A percentile compares a stretch with the other conserved stretches of the same genome.
These are phyloP conservation scores for Hordeum pubiflorum DNA, from an alignment of 202 grass and related monocot species.

Conservation along the genomic window DNA sequence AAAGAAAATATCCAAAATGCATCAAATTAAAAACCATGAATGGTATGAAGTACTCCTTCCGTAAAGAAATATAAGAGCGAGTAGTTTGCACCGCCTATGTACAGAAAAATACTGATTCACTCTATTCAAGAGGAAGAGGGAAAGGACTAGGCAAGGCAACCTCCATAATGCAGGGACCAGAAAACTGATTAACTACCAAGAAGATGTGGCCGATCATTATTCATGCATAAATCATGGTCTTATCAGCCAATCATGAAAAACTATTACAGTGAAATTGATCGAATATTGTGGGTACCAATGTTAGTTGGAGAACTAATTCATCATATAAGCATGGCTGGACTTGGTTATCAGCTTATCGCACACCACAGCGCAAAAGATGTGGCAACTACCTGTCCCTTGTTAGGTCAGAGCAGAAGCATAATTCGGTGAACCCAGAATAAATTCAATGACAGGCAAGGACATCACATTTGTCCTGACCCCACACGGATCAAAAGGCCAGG, in stretches of 20 bases:
- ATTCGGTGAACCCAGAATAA: slow-evolving; percentile 14
- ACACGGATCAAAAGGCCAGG: background rate
- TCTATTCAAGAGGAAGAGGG: slow-evolving; percentile 10
- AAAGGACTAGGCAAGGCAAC: slow-evolving; percentile 9
- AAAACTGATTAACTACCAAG: slow-evolving; percentile 26
- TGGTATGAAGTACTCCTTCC: background rate
- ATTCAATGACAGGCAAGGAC: background rate
- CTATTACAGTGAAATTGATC: background rate
- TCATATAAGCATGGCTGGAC: background rate
- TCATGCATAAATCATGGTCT: slow-evolving; percentile 3
- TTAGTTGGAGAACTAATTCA: slow-evolving; percentile 20
- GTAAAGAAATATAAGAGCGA: too few relatives aligned
- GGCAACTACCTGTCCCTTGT: slow-evolving; percentile 12
- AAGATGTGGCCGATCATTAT: slow-evolving; percentile 3
- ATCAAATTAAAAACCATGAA: slow-evolving; percentile 5
- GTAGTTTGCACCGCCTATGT: background rate
- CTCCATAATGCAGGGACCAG: slow-evolving; percentile 19
- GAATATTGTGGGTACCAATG: background rate
- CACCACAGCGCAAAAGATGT: background rate
- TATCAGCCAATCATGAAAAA: background rate
- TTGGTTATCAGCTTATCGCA: background rate
- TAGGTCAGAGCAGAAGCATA: background rate
- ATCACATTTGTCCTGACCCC: slow-evolving; percentile 14
- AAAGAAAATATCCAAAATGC: slow-evolving; percentile 21
- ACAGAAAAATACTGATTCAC: background rate